A percentile compares a stretch with the other conserved stretches of the same genome.
Evolutionary conservation across 306 rosid species (phyloP).

Genomic region (Mimosa pudica): DNA sequence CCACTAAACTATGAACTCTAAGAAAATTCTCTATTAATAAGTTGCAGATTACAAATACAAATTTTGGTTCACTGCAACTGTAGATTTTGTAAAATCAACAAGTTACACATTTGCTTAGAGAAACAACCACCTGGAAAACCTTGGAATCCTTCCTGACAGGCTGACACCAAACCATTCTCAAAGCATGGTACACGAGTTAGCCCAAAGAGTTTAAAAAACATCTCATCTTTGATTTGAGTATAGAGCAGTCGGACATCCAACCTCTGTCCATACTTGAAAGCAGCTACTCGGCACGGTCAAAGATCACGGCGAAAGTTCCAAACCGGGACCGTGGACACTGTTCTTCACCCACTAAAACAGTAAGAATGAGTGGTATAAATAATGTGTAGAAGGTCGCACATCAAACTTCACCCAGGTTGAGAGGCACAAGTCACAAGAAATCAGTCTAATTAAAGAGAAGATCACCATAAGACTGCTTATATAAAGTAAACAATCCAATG

Average conservation of each 20-base stretch:
- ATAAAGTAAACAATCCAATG: not conserved
- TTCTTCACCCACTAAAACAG: constrained; percentile 11
- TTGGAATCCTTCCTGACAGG: constrained; percentile 25
- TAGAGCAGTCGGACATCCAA: constrained; percentile 19
- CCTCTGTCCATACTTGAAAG: constrained; percentile 7
- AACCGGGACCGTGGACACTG: not conserved
- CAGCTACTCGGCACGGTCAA: not conserved
- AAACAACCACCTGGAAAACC: constrained; percentile 15
- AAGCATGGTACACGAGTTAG: not conserved
- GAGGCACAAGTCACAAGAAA: constrained; percentile 25
- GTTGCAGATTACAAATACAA: not conserved
- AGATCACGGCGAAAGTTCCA: not conserved
- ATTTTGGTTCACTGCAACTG: constrained; percentile 20
- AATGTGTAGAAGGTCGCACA: constrained; percentile 22
- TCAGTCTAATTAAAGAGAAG: constrained; percentile 25
- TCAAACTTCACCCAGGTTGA: constrained; percentile 21
- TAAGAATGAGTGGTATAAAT: constrained; percentile 15
- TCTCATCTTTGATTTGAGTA: constrained; percentile 6
- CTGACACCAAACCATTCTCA: constrained; percentile 26
- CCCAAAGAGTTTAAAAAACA: not conserved
- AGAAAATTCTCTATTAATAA: not conserved
- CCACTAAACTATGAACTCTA: not conserved
- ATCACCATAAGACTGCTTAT: constrained; percentile 31
- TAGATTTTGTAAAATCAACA: constrained; percentile 20
- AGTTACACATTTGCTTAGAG: not conserved